Percentiles rank a stretch among this genome's conserved stretches.
Evolutionary conservation across 2,329 filamentous ascomycete species (phyloP).

Genomic region (Zymoseptoria tritici): DNA sequence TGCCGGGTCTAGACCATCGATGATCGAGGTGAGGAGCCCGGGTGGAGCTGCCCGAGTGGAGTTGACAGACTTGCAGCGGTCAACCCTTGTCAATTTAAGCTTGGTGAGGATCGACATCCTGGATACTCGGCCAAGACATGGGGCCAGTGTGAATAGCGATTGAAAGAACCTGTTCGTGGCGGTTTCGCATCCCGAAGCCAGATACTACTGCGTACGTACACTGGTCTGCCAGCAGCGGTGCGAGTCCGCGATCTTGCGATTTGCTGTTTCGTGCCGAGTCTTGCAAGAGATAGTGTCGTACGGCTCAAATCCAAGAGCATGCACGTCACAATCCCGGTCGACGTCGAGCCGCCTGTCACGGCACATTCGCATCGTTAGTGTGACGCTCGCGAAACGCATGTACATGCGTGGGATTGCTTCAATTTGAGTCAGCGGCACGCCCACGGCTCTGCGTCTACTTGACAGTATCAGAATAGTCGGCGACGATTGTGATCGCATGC

Average conservation of each 20-base stretch:
- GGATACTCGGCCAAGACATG: neutral
- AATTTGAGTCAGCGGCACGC: neutral
- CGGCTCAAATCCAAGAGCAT: constrained; percentile 1
- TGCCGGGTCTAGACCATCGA: neutral
- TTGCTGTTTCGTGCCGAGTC: neutral
- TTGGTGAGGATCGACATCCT: neutral
- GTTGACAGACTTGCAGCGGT: neutral
- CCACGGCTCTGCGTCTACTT: neutral
- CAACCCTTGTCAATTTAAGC: neutral
- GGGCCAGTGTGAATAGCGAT: neutral
- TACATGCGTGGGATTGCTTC: neutral
- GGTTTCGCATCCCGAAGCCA: neutral
- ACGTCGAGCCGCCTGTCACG: neutral
- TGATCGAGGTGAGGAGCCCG: neutral
- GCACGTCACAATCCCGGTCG: constrained; percentile 13
- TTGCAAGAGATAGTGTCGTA: neutral
- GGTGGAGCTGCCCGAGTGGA: neutral
- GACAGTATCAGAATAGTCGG: neutral
- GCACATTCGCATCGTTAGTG: constrained; percentile 1
- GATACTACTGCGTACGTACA: neutral
- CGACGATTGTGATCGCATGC: neutral
- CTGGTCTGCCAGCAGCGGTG: neutral
- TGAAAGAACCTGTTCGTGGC: neutral
- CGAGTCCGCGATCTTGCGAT: neutral
- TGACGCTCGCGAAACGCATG: neutral